Base-by-base conservation (phyloP, 2,329 filamentous ascomycete species). In the Calonectria crousiana region DNA sequence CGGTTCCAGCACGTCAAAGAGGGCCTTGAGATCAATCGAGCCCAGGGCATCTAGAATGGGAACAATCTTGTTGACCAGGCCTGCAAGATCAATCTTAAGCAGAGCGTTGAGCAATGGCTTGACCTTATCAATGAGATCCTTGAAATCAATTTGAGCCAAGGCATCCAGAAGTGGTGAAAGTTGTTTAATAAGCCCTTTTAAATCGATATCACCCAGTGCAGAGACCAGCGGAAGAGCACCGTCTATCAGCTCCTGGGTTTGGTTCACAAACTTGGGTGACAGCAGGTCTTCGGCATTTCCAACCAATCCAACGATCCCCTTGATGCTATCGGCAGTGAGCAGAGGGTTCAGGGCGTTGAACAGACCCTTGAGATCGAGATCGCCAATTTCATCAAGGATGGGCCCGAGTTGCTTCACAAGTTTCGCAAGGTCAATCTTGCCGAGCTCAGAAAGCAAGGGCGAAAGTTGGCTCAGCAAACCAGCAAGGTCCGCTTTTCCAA, bases 221-320 rank as follows among this genome's bases (percentile, higher is more conserved):
- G 79, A 80, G 6, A 87, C 74, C 1, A 87, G 76, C 0, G 85
- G 85, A 10, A 83, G 82, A 9, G 85, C 85, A 1, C 80, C 84
- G 1, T 78, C 79, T 36, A 86, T 83, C 6, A 86, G 81, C 1
- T 75, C 75, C 6, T 82, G 77, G 0, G 81, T 82, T 28, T 83
- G 77, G 10, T 83, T 79, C 69, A 83, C 81, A 18, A 83, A 83
- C 44, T 83, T 80, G 18, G 66, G 51, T 0, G 81, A 82, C 2
- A 83, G 79, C 0, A 86, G 78, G 11, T 80, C 74, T 69, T 86
- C 84, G 2, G 84, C 85, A 34, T 86, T 86, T 11, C 68, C 77
- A 0, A 85, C 72, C 0, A 85, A 78, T 2, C 81, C 83, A 2
- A 85, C 78, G 3, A 86, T 78, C 6, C 82, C 83, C 67, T 81